Evolutionary conservation across 345 rosid species (phyloP).

Genomic region (Carallia pectinifolia): DNA sequence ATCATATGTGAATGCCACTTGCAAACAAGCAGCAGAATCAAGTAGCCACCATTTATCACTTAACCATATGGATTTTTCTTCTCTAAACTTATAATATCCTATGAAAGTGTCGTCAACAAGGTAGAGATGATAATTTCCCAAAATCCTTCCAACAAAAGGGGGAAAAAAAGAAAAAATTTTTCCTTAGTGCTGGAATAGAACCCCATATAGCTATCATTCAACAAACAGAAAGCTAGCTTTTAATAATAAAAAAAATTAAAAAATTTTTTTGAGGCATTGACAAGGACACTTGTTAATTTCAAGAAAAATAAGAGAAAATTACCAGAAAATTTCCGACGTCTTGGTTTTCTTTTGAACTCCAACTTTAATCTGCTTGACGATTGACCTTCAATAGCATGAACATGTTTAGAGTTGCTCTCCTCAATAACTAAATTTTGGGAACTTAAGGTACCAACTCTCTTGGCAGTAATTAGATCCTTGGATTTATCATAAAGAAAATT

Average conservation of each 20-base stretch:
- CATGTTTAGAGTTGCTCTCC: conserved; percentile 24
- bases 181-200: too few species aligned
- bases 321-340: conserved; percentile 61
- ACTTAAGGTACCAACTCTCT: conserved; percentile 29
- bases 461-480: conserved; percentile 24
- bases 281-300: not conserved
- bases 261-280: not conserved
- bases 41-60: too few species aligned
- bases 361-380: conserved; percentile 42
- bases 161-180: not conserved
- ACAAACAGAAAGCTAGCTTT: not conserved
- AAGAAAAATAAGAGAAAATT: conserved; percentile 1
- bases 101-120: too few species aligned
- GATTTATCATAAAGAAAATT: conserved; percentile 27
- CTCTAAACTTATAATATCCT: too few species aligned
- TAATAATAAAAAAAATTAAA: not conserved
- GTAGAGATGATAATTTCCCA: too few species aligned
- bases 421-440: conserved; percentile 21
- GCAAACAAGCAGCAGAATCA: too few species aligned
- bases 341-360: conserved; percentile 56
- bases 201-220: not conserved
- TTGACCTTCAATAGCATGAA: conserved; percentile 31
- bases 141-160: too few species aligned
- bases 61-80: too few species aligned
- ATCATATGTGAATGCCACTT: too few species aligned